These are phyloP conservation scores for Madurella fahalii DNA, from an alignment of 2,329 filamentous ascomycete species.

Conservation along the genomic window DNA sequence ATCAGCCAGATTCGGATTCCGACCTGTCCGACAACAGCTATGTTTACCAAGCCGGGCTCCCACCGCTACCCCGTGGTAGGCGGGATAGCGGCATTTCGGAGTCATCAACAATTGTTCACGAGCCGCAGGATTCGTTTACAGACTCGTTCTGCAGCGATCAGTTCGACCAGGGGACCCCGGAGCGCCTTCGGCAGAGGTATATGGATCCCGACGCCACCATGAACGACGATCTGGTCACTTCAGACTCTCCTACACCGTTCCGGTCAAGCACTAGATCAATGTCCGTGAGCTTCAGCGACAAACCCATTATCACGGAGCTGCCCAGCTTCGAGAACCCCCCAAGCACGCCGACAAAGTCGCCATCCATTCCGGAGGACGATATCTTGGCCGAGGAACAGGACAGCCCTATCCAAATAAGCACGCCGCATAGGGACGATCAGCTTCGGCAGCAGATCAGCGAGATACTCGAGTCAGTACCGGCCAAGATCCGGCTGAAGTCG, in stretches of 20 bases:
- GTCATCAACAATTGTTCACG: constrained; percentile 38
- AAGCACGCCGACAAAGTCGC: constrained; percentile 40
- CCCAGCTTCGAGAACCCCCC: constrained; percentile 41
- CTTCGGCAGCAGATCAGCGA: constrained; percentile 76
- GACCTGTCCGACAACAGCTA: constrained; percentile 15
- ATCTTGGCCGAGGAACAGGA: constrained; percentile 36
- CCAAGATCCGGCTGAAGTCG: constrained; percentile 69
- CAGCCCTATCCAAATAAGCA: constrained; percentile 34
- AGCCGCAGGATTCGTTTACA: constrained; percentile 36
- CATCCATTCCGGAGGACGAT: constrained; percentile 41
- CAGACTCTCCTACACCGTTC: constrained; percentile 46
- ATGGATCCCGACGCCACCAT: constrained; percentile 30
- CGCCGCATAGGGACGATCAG: constrained; percentile 56
- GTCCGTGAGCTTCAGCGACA: constrained; percentile 43
- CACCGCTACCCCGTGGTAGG: constrained; percentile 16
- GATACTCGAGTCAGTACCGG: constrained; percentile 72
- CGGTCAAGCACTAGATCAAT: constrained; percentile 35
- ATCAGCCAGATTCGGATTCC: constrained; percentile 13
- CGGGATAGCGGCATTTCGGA: constrained; percentile 33
- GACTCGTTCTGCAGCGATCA: constrained; percentile 39
- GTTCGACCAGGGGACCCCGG: constrained; percentile 45
- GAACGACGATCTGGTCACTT: constrained; percentile 39
- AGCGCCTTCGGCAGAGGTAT: constrained; percentile 33
- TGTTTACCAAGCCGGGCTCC: constrained; percentile 15
- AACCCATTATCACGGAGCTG: constrained; percentile 42